Conservation (phyloP, 1,139 yeast genomes). For the Zhuliangozyma blackwelliae region DNA sequence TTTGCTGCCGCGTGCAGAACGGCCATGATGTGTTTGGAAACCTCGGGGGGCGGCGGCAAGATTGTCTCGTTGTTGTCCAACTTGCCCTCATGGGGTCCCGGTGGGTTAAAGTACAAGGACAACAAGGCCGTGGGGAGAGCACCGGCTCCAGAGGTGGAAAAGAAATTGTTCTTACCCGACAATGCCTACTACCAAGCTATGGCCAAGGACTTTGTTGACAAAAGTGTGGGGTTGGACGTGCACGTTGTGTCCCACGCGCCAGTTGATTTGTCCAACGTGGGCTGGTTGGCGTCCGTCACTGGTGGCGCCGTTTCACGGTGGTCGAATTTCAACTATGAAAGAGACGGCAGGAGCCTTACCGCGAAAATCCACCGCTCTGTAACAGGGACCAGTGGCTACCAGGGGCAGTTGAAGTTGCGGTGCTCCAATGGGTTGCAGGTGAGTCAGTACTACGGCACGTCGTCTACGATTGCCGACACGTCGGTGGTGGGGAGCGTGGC, state of each 20-base stretch:
- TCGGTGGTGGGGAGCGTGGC: slow-evolving; percentile 30
- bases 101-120: slow-evolving; percentile 59
- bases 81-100: slow-evolving; percentile 83
- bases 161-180: slow-evolving; percentile 51
- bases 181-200: slow-evolving; percentile 60
- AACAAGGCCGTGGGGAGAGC: slow-evolving; percentile 32
- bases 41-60: slow-evolving; percentile 81
- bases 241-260: slow-evolving; percentile 63
- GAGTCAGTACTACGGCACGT: slow-evolving; percentile 64
- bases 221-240: slow-evolving; percentile 73
- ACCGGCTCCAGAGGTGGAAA: slow-evolving; percentile 52
- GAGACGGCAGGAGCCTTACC: slow-evolving; percentile 67
- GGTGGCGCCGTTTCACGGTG: slow-evolving; percentile 72
- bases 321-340: slow-evolving; percentile 60
- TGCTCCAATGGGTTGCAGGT: slow-evolving; percentile 89
- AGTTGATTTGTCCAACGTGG: slow-evolving; percentile 73
- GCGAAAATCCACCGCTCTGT: slow-evolving; percentile 55
- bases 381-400: slow-evolving; percentile 57
- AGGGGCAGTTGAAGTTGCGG: slow-evolving; percentile 79
- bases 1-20: slow-evolving; percentile 77
- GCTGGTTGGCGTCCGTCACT: slow-evolving; percentile 60
- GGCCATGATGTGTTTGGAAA: slow-evolving; percentile 60
- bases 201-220: slow-evolving; percentile 52
- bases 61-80: slow-evolving; percentile 64
- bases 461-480: slow-evolving; percentile 24